These are phyloP conservation scores for Hygrophorus russula DNA, from an alignment of 768 basidiomycete species.

Conservation along the genomic window DNA sequence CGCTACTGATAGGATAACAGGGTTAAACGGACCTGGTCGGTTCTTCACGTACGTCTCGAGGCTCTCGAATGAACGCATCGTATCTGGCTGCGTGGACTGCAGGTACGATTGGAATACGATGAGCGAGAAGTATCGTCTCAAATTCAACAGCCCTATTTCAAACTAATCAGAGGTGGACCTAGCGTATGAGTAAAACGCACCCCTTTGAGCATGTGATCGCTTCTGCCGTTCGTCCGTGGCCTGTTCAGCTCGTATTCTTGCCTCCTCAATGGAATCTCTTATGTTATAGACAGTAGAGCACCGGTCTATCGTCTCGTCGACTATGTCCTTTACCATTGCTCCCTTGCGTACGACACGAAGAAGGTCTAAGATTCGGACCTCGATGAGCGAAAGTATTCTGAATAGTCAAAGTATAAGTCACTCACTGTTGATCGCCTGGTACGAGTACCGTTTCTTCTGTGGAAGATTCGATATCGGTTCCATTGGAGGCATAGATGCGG, in stretches of 20 bases:
- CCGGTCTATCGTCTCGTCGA: slow-evolving; percentile 83
- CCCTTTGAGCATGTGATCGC: slow-evolving; percentile 57
- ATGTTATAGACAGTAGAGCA: slow-evolving; percentile 79
- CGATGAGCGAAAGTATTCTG: neutral
- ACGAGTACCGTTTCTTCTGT: slow-evolving; percentile 45
- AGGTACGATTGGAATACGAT: slow-evolving; percentile 88
- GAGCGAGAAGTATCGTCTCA: slow-evolving; percentile 77
- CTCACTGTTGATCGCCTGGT: slow-evolving; percentile 85
- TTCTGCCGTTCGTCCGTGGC: slow-evolving; percentile 63
- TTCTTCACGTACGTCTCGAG: slow-evolving; percentile 78
- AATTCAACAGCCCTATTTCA: slow-evolving; percentile 56
- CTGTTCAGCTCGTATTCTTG: slow-evolving; percentile 67
- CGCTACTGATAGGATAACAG: neutral
- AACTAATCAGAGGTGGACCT: neutral
- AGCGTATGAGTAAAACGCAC: slow-evolving; percentile 22
- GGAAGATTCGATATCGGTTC: slow-evolving; percentile 18
- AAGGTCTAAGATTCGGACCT: slow-evolving; percentile 38
- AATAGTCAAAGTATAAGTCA: slow-evolving; percentile 2
- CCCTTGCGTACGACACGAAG: slow-evolving; percentile 84
- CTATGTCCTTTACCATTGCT: slow-evolving; percentile 70
- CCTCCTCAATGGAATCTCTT: slow-evolving; percentile 80
- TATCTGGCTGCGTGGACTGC: slow-evolving; percentile 72
- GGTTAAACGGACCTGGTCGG: slow-evolving; percentile 53
- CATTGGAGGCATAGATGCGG: slow-evolving; percentile 3
- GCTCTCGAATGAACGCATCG: slow-evolving; percentile 58